Evolutionary conservation across 2,329 filamentous ascomycete genomes (phyloP).

Genomic region (Colletotrichum phormii): DNA sequence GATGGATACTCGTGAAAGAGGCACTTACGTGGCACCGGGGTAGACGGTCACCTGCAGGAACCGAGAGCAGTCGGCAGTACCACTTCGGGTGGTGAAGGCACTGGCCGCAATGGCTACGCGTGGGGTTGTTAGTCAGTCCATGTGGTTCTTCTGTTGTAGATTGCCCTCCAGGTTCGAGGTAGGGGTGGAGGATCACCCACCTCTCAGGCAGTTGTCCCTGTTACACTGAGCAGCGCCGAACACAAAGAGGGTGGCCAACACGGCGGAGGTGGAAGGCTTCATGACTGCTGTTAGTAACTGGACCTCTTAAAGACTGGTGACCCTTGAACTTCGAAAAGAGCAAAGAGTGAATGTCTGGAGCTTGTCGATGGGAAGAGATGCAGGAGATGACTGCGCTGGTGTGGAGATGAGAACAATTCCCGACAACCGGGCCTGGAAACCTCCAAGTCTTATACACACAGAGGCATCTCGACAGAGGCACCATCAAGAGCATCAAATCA

Average conservation of each 20-base stretch:
- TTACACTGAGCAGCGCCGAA: conserved; percentile 29
- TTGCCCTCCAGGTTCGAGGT: neutral
- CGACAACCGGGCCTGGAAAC: neutral
- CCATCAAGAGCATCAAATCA: neutral
- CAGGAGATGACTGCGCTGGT: conserved; percentile 32
- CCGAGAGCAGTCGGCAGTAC: conserved; percentile 32
- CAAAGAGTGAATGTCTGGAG: conserved; percentile 23
- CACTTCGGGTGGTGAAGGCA: conserved; percentile 20
- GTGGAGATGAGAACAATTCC: conserved; percentile 3
- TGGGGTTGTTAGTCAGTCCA: neutral
- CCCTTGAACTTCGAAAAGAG: conserved; percentile 23
- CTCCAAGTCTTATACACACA: conserved; percentile 9
- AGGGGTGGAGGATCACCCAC: conserved; percentile 9
- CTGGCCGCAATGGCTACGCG: conserved; percentile 28
- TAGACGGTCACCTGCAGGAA: conserved; percentile 23
- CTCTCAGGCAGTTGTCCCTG: conserved; percentile 36
- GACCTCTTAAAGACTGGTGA: conserved; percentile 16
- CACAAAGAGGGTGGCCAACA: conserved; percentile 35
- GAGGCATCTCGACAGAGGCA: neutral
- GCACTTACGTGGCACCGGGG: conserved; percentile 21
- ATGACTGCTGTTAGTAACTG: conserved; percentile 27
- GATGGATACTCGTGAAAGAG: neutral
- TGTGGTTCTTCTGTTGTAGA: neutral
- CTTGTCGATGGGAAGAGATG: conserved; percentile 29
- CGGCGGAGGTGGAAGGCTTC: conserved; percentile 32